Conservation (phyloP, 768 basidiomycete species). For the Multifurca ochricompacta region DNA sequence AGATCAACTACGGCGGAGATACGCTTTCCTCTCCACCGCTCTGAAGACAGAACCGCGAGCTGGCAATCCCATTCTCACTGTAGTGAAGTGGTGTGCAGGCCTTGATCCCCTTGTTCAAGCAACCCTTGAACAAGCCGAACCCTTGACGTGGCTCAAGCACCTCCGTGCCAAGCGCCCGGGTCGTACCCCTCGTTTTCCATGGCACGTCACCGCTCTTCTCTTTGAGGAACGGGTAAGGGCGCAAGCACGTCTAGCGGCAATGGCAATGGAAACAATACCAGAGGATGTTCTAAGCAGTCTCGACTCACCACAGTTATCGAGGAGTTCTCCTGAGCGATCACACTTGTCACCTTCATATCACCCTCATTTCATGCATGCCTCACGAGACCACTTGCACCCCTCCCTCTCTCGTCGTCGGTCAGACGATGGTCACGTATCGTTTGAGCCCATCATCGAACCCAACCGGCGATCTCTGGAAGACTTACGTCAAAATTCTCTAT, state of each 20-base stretch:
- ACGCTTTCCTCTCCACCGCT: constrained; percentile 42
- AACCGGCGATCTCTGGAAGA: constrained; percentile 40
- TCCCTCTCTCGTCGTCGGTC: constrained; percentile 27
- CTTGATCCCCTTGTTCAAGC: constrained; percentile 40
- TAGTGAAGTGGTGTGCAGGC: constrained; percentile 53
- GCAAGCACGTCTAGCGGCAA: constrained; percentile 29
- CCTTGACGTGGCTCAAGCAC: constrained; percentile 68
- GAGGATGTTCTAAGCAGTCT: constrained; percentile 29
- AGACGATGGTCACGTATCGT: constrained; percentile 45
- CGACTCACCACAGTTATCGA: constrained; percentile 13
- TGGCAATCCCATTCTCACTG: constrained; percentile 40
- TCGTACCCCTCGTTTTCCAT: constrained; percentile 35
- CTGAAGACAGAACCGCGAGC: constrained; percentile 27
- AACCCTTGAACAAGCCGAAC: constrained; percentile 58
- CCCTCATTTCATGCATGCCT: constrained; percentile 15
- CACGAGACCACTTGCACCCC: constrained; percentile 11
- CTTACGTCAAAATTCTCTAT: constrained; percentile 27
- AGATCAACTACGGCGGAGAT: constrained; percentile 60
- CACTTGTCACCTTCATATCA: constrained; percentile 13
- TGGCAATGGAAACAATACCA: constrained; percentile 40
- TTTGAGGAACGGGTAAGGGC: constrained; percentile 56
- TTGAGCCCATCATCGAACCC: constrained; percentile 47
- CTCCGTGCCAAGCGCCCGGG: constrained; percentile 40
- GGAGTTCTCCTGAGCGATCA: constrained; percentile 8
- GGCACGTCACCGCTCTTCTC: constrained; percentile 62